Conservation (phyloP, 768 basidiomycete species). For the Cantharellus anzutake region DNA sequence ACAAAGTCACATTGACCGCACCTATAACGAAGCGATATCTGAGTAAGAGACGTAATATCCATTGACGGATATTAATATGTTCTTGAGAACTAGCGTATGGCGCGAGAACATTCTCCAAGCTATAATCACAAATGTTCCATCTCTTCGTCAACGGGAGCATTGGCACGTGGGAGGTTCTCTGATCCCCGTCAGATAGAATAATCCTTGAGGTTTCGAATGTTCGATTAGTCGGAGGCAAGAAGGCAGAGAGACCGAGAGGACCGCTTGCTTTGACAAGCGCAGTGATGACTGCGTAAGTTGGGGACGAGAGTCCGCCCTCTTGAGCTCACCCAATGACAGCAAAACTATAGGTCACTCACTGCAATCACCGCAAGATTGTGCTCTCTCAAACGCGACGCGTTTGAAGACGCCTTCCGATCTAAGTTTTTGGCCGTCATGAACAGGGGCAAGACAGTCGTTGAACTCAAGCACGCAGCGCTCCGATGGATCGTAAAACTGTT, state of each 20-base stretch:
- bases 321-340: not conserved
- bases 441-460: conserved; percentile 11
- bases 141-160: conserved; percentile 8
- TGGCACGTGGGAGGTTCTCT: not conserved
- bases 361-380: conserved; percentile 14
- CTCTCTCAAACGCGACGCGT: conserved; percentile 11
- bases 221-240: conserved; percentile 10
- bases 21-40: conserved; percentile 9
- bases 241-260: conserved; percentile 12
- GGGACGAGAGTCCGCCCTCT: not conserved
- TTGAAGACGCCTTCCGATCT: conserved; percentile 10
- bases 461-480: conserved; percentile 12
- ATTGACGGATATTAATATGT: conserved; percentile 1
- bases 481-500: not conserved
- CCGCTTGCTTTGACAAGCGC: conserved; percentile 11
- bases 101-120: conserved; percentile 7
- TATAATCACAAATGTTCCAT: conserved; percentile 10
- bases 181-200: not conserved
- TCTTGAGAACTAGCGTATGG: not conserved
- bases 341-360: conserved; percentile 4
- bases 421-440: not conserved
- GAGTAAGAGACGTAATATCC: conserved; percentile 4
- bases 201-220: not conserved
- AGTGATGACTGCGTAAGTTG: conserved; percentile 9
- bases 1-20: not conserved